Percentiles rank a stretch among this genome's conserved stretches.
phyloP scores from a whole-genome alignment of 805 yeast species.

The Cyberlindnera maritima region DNA sequence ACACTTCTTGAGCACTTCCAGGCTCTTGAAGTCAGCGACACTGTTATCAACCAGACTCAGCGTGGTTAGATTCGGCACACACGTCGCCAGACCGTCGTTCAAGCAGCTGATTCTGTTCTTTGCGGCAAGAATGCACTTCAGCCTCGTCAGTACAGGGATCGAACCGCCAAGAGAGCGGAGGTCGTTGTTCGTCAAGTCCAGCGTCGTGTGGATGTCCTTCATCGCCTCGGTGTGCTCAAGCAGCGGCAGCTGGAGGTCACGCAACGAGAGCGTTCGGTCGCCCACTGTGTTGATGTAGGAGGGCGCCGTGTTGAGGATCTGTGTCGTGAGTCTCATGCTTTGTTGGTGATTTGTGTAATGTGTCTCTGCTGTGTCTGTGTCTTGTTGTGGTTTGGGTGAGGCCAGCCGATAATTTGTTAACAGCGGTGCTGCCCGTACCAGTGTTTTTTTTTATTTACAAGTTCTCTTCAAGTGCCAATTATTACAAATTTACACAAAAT shows the following conservation, averaged over 20 bases:
- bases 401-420: neutral
- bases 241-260: conserved; percentile 39
- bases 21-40: conserved; percentile 42
- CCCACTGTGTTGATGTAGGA: conserved; percentile 42
- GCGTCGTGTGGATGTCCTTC: conserved; percentile 41
- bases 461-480: too few species aligned
- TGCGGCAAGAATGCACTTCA: conserved; percentile 56
- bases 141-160: conserved; percentile 42
- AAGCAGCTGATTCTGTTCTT: conserved; percentile 55
- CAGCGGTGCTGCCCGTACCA: neutral
- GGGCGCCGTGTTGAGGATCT: conserved; percentile 47
- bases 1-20: conserved; percentile 40
- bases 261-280: conserved; percentile 40
- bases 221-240: conserved; percentile 44
- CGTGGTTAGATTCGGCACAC: conserved; percentile 46
- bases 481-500: too few species aligned
- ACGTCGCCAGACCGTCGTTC: conserved; percentile 33
- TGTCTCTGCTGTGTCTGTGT: too few species aligned
- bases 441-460: too few species aligned
- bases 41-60: conserved; percentile 53
- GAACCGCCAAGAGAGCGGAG: conserved; percentile 47
- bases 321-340: conserved; percentile 53
- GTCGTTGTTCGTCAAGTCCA: conserved; percentile 78
- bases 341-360: too few species aligned
- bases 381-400: neutral